Evolutionary conservation across 2,329 filamentous ascomycete species (phyloP).

Genomic region (Tolypocladium ovalisporum): DNA sequence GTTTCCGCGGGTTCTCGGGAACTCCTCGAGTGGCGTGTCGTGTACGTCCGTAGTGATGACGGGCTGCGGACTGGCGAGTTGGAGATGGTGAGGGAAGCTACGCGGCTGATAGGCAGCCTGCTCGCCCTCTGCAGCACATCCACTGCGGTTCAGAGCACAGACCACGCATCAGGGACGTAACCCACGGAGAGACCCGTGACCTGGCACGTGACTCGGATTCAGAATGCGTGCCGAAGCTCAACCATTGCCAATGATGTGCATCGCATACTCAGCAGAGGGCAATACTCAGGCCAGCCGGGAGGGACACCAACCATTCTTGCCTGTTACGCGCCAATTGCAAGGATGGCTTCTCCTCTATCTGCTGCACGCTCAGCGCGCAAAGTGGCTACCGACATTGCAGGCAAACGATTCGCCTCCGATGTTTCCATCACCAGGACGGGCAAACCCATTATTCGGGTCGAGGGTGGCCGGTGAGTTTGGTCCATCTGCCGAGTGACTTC

Average conservation of each 20-base stretch:
- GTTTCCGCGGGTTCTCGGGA: not conserved
- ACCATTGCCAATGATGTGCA: conserved; percentile 9
- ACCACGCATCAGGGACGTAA: not conserved
- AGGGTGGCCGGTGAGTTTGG: conserved; percentile 73
- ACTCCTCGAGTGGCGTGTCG: not conserved
- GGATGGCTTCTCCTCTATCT: conserved; percentile 46
- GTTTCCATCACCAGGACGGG: conserved; percentile 89
- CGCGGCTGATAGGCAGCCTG: conserved; percentile 30
- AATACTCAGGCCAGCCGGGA: conserved; percentile 19
- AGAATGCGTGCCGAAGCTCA: not conserved
- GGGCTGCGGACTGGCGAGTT: not conserved
- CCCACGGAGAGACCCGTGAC: conserved; percentile 7
- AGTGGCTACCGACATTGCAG: conserved; percentile 33
- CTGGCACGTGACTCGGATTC: conserved; percentile 3
- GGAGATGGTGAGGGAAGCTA: conserved; percentile 5
- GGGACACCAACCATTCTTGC: conserved; percentile 13
- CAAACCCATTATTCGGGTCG: conserved; percentile 81
- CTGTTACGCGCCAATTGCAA: conserved; percentile 19
- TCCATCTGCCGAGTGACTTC: conserved; percentile 11
- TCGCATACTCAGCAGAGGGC: conserved; percentile 7
- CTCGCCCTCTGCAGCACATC: conserved; percentile 6
- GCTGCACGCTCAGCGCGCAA: conserved; percentile 42
- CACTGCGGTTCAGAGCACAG: not conserved
- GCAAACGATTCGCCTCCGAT: conserved; percentile 58
- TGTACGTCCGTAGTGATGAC: not conserved